Evolutionary conservation across 2,329 filamentous ascomycete genomes (phyloP).

Genomic region (Pseudogymnoascus sp.): DNA sequence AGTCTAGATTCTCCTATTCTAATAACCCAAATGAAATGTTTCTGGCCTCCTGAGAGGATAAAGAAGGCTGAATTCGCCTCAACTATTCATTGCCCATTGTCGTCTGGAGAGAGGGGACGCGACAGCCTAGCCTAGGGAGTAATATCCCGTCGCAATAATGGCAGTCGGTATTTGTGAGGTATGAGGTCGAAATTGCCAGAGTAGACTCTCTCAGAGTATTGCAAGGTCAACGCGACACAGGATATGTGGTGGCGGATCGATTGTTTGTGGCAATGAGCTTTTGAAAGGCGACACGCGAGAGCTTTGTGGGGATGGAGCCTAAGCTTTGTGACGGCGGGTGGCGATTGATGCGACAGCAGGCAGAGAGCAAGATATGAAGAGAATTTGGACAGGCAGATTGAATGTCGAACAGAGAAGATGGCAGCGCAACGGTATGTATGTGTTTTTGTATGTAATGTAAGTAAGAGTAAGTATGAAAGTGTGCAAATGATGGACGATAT

Average conservation of each 20-base stretch:
- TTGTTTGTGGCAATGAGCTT: neutral
- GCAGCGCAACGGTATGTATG: neutral
- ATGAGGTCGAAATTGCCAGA: neutral
- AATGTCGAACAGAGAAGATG: neutral
- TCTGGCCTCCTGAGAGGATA: neutral
- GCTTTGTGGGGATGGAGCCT: slow-evolving; percentile 6
- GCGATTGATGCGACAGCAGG: neutral
- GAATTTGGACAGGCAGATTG: neutral
- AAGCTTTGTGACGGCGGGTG: slow-evolving; percentile 1
- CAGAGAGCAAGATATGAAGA: neutral
- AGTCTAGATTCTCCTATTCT: slow-evolving; percentile 8
- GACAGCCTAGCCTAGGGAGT: neutral
- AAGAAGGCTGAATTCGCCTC: slow-evolving; percentile 23
- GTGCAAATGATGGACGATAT: slow-evolving; percentile 3
- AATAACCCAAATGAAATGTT: slow-evolving; percentile 6
- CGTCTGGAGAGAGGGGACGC: slow-evolving; percentile 13
- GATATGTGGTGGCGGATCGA: neutral
- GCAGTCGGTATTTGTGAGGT: neutral
- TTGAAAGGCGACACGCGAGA: slow-evolving; percentile 5
- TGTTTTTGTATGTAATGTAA: neutral
- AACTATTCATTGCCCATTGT: slow-evolving; percentile 27
- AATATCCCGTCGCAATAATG: slow-evolving; percentile 1
- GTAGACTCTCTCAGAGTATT: neutral
- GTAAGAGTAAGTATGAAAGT: neutral
- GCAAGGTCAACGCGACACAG: neutral